Evolutionary conservation across 1,284 basidiomycete species (phyloP).

Genomic region (Cerrena zonata): DNA sequence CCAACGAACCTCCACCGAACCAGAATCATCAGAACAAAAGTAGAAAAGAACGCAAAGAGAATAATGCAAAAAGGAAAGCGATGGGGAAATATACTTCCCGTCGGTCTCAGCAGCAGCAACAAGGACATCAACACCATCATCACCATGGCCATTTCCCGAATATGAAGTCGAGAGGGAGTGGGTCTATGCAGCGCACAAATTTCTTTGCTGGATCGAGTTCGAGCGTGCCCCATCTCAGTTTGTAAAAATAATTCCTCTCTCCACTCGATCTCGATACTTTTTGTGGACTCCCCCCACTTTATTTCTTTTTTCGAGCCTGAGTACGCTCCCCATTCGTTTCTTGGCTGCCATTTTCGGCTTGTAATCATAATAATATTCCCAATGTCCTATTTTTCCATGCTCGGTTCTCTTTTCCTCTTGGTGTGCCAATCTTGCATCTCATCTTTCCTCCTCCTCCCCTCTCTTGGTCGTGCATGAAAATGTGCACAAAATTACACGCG

Average conservation of each 20-base stretch:
- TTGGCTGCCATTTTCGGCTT: not conserved
- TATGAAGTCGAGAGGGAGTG: constrained; percentile 53
- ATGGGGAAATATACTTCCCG: constrained; percentile 31
- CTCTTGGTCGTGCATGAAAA: not conserved
- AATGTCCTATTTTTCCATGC: not conserved
- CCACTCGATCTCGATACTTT: not conserved
- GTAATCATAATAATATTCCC: not conserved
- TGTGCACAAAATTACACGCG: too few species aligned
- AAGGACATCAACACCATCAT: constrained; percentile 37
- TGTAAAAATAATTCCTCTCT: not conserved
- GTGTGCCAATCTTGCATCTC: not conserved
- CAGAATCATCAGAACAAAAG: constrained; percentile 32
- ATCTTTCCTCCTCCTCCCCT: not conserved
- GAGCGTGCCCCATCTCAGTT: constrained; percentile 14
- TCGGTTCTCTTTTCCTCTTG: not conserved
- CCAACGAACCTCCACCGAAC: constrained; percentile 13
- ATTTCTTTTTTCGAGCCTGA: too few species aligned
- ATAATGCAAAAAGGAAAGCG: constrained; percentile 52
- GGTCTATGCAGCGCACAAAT: constrained; percentile 54
- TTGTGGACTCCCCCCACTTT: too few species aligned
- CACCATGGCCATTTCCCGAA: constrained; percentile 65
- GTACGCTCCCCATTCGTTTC: not conserved
- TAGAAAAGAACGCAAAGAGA: constrained; percentile 51
- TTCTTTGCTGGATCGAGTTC: constrained; percentile 30
- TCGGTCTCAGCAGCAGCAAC: constrained; percentile 23